Percentiles rank a stretch among this genome's conserved stretches.
phyloP scores from a whole-genome alignment of 768 basidiomycete species.

The Leccinellum albellum region DNA sequence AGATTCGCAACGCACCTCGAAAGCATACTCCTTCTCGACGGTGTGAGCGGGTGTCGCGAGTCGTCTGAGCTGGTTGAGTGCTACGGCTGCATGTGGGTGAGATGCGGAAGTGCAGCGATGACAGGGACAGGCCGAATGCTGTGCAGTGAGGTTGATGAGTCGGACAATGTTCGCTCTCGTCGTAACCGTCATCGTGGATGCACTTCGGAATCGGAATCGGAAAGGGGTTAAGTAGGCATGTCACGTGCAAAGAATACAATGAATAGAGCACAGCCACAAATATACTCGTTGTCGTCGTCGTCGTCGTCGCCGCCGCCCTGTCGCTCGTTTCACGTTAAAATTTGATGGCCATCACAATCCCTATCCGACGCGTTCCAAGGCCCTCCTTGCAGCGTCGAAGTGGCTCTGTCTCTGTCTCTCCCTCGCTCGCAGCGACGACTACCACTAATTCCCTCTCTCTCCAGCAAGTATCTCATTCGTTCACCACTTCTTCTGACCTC shows the following conservation, averaged over 20 bases:
- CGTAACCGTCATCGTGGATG: constrained; percentile 35
- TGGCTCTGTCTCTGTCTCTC: constrained; percentile 25
- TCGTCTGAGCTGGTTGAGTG: constrained; percentile 60
- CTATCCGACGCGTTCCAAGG: constrained; percentile 45
- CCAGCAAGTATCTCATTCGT: constrained; percentile 16
- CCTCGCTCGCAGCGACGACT: constrained; percentile 15
- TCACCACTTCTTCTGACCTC: background rate
- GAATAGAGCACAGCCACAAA: constrained; percentile 15
- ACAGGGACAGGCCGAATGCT: constrained; percentile 75
- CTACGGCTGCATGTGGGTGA: constrained; percentile 38
- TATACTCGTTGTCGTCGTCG: background rate
- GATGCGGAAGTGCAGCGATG: constrained; percentile 55
- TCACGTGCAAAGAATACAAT: constrained; percentile 5
- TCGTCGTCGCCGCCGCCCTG: background rate
- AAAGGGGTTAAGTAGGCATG: background rate
- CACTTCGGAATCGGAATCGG: background rate
- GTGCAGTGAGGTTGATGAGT: constrained; percentile 65
- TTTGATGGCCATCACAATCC: constrained; percentile 42
- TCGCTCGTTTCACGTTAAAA: background rate
- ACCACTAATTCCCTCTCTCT: constrained; percentile 19
- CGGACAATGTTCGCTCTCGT: constrained; percentile 65
- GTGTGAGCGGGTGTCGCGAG: constrained; percentile 74
- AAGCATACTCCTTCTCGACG: constrained; percentile 85
- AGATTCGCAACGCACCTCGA: constrained; percentile 53
- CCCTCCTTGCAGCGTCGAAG: constrained; percentile 36